A percentile compares a stretch with the other conserved stretches of the same genome.
Conservation (phyloP, 192 early-diverging fungal genomes). For the Linderina pennispora region DNA sequence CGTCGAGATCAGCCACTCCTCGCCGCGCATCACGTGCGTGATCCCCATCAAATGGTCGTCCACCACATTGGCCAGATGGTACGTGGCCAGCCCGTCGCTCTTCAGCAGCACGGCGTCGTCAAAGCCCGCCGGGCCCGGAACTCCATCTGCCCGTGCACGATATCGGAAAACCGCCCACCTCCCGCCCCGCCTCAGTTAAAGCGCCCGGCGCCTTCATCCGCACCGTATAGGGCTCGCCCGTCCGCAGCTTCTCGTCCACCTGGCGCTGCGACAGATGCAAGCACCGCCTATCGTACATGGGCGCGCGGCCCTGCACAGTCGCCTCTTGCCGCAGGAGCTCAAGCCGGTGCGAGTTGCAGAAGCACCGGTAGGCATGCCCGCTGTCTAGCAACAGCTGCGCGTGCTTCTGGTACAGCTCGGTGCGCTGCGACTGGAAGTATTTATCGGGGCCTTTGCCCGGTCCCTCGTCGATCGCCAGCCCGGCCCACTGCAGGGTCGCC, state of each 20-base stretch:
- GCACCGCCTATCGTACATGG: slow-evolving; percentile 80
- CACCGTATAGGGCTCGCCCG: slow-evolving; percentile 57
- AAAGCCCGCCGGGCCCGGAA: slow-evolving; percentile 62
- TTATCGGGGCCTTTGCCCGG: slow-evolving; percentile 55
- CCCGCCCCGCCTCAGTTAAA: slow-evolving; percentile 46
- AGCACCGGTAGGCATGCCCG: slow-evolving; percentile 84
- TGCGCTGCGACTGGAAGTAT: slow-evolving; percentile 78
- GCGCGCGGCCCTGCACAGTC: slow-evolving; percentile 49
- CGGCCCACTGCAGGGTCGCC: slow-evolving; percentile 64
- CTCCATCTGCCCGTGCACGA: slow-evolving; percentile 67
- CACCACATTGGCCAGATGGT: slow-evolving; percentile 92
- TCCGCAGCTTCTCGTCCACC: slow-evolving; percentile 54
- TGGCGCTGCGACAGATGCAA: slow-evolving; percentile 58
- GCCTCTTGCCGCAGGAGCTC: slow-evolving; percentile 50
- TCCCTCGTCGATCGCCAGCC: slow-evolving; percentile 71
- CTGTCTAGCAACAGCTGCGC: slow-evolving; percentile 59
- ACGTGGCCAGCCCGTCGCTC: slow-evolving; percentile 88
- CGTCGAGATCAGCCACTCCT: slow-evolving; percentile 93
- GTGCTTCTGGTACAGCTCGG: slow-evolving; percentile 61
- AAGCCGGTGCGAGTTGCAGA: slow-evolving; percentile 70
- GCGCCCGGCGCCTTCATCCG: slow-evolving; percentile 55
- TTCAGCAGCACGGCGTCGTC: slow-evolving; percentile 91
- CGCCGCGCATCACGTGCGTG: slow-evolving; percentile 88
- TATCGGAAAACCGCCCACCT: slow-evolving; percentile 56
- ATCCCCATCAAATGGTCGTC: slow-evolving; percentile 90